These are phyloP conservation scores for Nymphaea colorata DNA, from an alignment of 164 flowering plant species.

Conservation along the genomic window DNA sequence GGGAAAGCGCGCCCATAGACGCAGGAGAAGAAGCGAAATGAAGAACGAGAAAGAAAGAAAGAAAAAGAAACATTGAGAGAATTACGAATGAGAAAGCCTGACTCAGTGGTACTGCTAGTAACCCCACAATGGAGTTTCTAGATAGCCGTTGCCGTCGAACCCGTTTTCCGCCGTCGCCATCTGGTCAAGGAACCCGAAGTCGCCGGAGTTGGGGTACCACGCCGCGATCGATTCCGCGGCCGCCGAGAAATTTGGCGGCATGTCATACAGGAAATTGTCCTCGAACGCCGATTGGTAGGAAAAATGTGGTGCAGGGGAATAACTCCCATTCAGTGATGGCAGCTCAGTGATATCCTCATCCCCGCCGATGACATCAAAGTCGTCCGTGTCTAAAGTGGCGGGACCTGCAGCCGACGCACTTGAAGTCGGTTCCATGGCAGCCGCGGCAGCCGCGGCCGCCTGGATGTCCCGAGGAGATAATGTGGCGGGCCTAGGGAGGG, in stretches of 20 bases:
- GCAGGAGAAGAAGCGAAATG: too few species aligned
- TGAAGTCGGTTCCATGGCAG: constrained; percentile 30
- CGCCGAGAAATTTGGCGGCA: not conserved
- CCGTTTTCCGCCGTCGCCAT: not conserved
- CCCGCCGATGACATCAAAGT: not conserved
- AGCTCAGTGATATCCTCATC: not conserved
- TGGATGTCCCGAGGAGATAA: constrained; percentile 51
- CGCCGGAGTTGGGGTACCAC: not conserved
- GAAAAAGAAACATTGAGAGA: not conserved
- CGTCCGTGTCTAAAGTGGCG: not conserved
- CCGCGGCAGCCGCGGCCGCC: constrained; percentile 67
- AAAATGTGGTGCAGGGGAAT: not conserved
- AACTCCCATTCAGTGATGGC: not conserved
- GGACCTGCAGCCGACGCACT: not conserved
- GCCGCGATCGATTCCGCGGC: not conserved
- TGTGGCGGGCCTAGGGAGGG: constrained; percentile 51
- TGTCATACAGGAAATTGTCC: not conserved
- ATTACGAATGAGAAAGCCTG: not conserved
- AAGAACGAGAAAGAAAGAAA: too few species aligned
- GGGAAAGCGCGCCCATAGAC: too few species aligned
- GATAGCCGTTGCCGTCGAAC: not conserved
- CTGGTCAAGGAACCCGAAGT: not conserved
- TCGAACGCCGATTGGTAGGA: not conserved
- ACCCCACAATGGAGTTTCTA: not conserved
- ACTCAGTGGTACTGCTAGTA: not conserved